Evolutionary conservation across 257 asterid genomes (phyloP), one percentile per base, ranked within the genome.

Genomic region (Capsicum chinense): DNA sequence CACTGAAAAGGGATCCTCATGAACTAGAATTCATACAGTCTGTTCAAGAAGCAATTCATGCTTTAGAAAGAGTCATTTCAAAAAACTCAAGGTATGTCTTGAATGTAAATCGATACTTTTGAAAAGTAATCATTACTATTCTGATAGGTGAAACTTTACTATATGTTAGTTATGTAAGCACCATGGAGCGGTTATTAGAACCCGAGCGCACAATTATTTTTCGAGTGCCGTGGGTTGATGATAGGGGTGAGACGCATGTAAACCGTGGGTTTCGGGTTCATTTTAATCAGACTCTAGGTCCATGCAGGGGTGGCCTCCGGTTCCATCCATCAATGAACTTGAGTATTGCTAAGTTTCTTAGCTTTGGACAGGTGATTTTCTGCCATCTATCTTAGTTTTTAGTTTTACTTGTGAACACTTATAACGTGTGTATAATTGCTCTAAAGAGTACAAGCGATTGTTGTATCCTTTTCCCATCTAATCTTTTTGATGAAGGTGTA

Each of bases 291-390:
- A 89, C 98, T 80, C 92, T 96, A 84, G 99, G 99, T 87, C 99
- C 99, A 37, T 96, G 98, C 93, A 91, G 99, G 88, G 99, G 99
- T 84, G 99, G 98, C 68, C 93, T 96, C 57, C 98, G 98, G 62
- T 96, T 96, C 88, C 99, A 96, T 87, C 95, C 98, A 39, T 90
- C 87, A 21, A 93, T 96, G 98, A 96, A 88, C 92, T 89, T 96
- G 93, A 93, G 99, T 91, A 89, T 92, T 88, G 96, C 98, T 59
- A 96, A 96, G 87, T 96, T 96, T 90, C 99, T 96, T 83, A 91
- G 98, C 87, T 96, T 96, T 90, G 94, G 91, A 84, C 99, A 96
- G 99, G 99, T 94, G 80, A 17, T 83, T 82, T 42, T 78, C 70
- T 54, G 80, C 56, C 48, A 15, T 19, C 60, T 16, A 19, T 59